Evolutionary conservation across 2,329 filamentous ascomycete species (phyloP).

Genomic region (Alternaria sp.): DNA sequence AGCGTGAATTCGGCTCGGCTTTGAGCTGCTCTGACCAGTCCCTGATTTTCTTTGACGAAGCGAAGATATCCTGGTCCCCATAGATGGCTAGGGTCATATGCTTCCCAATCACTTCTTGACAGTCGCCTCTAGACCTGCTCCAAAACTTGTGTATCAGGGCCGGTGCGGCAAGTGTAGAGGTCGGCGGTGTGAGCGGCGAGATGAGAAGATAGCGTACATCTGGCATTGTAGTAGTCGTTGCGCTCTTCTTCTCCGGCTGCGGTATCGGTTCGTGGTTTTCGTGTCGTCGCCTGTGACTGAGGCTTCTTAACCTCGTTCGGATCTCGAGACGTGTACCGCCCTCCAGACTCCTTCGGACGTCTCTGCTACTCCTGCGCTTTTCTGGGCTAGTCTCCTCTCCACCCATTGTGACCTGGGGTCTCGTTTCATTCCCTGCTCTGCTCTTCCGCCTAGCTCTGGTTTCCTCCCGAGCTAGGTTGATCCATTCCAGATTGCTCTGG

Average conservation of each 20-base stretch:
- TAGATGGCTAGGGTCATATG: slow-evolving; percentile 70
- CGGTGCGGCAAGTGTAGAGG: slow-evolving; percentile 46
- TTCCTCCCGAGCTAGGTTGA: slow-evolving; percentile 26
- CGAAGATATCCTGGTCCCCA: slow-evolving; percentile 77
- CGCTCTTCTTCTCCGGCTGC: slow-evolving; percentile 5
- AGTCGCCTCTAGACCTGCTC: slow-evolving; percentile 20
- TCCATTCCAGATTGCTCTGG: slow-evolving; percentile 62
- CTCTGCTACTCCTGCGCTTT: slow-evolving; percentile 50
- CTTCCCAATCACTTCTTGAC: slow-evolving; percentile 28
- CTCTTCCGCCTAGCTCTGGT: slow-evolving; percentile 37
- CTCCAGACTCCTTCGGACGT: slow-evolving; percentile 44
- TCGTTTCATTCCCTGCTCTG: slow-evolving; percentile 25
- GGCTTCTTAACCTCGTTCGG: slow-evolving; percentile 30
- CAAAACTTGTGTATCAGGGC: slow-evolving; percentile 38
- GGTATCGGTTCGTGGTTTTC: slow-evolving; percentile 9
- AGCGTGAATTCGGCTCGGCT: slow-evolving; percentile 32
- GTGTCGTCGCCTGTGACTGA: slow-evolving; percentile 32
- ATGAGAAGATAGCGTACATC: slow-evolving; percentile 52
- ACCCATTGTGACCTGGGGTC: slow-evolving; percentile 48
- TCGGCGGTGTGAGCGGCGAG: slow-evolving; percentile 55
- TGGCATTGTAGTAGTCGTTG: slow-evolving; percentile 18
- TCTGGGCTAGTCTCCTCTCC: slow-evolving; percentile 55
- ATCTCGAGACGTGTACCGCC: slow-evolving; percentile 45
- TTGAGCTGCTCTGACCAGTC: slow-evolving; percentile 68
- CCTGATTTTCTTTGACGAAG: slow-evolving; percentile 67